phyloP scores from a whole-genome alignment of 2,329 filamentous ascomycete genomes.

The Diplodia intermedia region DNA sequence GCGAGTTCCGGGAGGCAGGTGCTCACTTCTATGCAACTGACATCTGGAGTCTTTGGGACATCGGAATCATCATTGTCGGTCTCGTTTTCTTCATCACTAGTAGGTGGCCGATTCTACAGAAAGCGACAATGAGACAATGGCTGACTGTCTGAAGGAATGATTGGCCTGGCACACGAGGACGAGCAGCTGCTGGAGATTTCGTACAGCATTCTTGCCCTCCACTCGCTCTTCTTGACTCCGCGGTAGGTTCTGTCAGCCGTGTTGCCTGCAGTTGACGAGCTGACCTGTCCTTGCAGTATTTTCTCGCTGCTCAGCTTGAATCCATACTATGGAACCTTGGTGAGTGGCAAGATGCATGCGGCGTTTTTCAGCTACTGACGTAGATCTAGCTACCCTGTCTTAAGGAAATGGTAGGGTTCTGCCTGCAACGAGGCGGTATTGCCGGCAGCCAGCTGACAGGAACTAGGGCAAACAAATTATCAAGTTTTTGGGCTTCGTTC shows the following conservation, averaged over 20 bases:
- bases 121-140: conserved; percentile 19
- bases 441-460: conserved; percentile 32
- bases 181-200: conserved; percentile 73
- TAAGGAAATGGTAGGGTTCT: conserved; percentile 76
- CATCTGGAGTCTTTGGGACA: conserved; percentile 76
- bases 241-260: conserved; percentile 49
- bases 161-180: conserved; percentile 69
- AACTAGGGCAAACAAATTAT: conserved; percentile 79
- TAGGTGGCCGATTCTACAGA: conserved; percentile 54
- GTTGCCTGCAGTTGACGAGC: conserved; percentile 33
- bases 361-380: conserved; percentile 25
- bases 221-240: conserved; percentile 89
- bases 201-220: conserved; percentile 88
- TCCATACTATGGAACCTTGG: conserved; percentile 85
- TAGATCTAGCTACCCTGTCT: conserved; percentile 76
- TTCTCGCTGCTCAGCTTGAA: conserved; percentile 87
- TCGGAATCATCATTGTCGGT: conserved; percentile 73
- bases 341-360: conserved; percentile 40
- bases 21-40: conserved; percentile 53
- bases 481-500: conserved; percentile 78
- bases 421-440: conserved; percentile 15
- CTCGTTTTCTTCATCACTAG: conserved; percentile 73
- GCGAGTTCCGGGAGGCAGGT: conserved; percentile 24
- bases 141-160: conserved; percentile 59
- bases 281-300: conserved; percentile 59